Conservation (phyloP, 2,329 filamentous ascomycete genomes). For the Penicillium sp. region DNA sequence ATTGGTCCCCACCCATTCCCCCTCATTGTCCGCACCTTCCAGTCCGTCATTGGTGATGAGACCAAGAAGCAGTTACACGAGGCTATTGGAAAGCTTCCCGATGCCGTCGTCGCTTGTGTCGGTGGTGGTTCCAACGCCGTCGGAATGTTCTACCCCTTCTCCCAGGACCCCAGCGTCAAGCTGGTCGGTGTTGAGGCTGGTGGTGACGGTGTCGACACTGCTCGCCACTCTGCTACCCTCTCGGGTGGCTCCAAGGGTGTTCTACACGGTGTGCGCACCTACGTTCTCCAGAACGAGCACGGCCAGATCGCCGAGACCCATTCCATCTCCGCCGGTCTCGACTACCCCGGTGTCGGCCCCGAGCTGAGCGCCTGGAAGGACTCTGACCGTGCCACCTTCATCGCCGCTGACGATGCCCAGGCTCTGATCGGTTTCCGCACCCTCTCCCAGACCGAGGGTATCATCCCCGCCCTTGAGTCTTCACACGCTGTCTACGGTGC, state of each 20-base stretch:
- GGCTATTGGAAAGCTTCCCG: slow-evolving; percentile 82
- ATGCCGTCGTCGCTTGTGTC: slow-evolving; percentile 94
- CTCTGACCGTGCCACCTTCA: slow-evolving; percentile 76
- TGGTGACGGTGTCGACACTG: slow-evolving; percentile 85
- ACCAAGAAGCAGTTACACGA: slow-evolving; percentile 88
- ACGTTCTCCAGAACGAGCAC: slow-evolving; percentile 87
- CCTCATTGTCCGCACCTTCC: slow-evolving; percentile 95
- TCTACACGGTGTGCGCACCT: slow-evolving; percentile 92
- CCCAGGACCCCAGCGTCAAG: slow-evolving; percentile 79
- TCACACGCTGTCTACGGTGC: slow-evolving; percentile 90
- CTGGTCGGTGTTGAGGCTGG: slow-evolving; percentile 92
- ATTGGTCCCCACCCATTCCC: slow-evolving; percentile 98
- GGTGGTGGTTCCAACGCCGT: slow-evolving; percentile 92
- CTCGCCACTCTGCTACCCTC: slow-evolving; percentile 82
- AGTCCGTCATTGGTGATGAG: slow-evolving; percentile 92
- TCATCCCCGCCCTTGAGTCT: slow-evolving; percentile 93
- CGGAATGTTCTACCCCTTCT: slow-evolving; percentile 98
- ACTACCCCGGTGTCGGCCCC: slow-evolving; percentile 95
- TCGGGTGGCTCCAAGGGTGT: slow-evolving; percentile 86
- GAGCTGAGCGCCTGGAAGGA: slow-evolving; percentile 95
- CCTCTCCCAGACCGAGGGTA: slow-evolving; percentile 85
- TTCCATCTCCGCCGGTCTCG: slow-evolving; percentile 91
- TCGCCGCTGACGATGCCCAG: slow-evolving; percentile 87
- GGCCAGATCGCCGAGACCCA: slow-evolving; percentile 95
- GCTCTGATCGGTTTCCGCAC: slow-evolving; percentile 85